A percentile compares a stretch with the other conserved stretches of the same genome.
These are phyloP conservation scores for Fusarium sp. DNA, from an alignment of 2,329 filamentous ascomycete species.

Conservation along the genomic window DNA sequence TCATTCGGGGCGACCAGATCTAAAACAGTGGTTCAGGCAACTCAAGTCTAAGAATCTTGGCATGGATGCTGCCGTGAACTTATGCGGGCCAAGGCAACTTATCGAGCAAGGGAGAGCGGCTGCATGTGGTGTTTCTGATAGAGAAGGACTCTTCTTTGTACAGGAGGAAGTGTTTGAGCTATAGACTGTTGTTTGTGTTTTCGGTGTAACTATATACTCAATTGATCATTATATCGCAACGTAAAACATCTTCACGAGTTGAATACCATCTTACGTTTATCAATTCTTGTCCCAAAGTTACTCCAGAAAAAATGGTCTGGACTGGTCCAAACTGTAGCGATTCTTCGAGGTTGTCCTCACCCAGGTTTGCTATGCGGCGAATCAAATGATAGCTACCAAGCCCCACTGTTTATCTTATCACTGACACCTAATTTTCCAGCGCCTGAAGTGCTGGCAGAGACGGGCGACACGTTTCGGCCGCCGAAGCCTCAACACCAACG, in stretches of 20 bases:
- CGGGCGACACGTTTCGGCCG: neutral
- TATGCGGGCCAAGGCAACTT: neutral
- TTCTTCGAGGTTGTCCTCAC: neutral
- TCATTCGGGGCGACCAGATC: neutral
- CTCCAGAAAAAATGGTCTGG: too few species aligned
- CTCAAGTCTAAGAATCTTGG: neutral
- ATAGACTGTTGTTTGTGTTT: neutral
- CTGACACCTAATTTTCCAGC: neutral
- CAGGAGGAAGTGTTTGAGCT: neutral
- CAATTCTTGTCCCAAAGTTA: too few species aligned
- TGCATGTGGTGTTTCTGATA: neutral
- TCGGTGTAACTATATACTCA: too few species aligned
- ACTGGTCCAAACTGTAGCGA: neutral
- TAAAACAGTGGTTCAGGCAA: neutral
- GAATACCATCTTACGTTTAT: too few species aligned
- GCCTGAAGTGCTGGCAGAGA: neutral
- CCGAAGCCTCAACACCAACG: neutral
- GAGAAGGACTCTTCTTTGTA: neutral
- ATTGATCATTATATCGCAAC: neutral
- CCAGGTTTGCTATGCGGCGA: fast-evolving
- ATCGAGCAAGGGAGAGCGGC: neutral
- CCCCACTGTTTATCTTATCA: neutral
- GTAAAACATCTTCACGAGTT: too few species aligned
- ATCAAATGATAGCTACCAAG: neutral
- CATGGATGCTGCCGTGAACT: neutral